Base-by-base conservation (phyloP, 1,139 yeast genomes). In the Diutina ranongensis region DNA sequence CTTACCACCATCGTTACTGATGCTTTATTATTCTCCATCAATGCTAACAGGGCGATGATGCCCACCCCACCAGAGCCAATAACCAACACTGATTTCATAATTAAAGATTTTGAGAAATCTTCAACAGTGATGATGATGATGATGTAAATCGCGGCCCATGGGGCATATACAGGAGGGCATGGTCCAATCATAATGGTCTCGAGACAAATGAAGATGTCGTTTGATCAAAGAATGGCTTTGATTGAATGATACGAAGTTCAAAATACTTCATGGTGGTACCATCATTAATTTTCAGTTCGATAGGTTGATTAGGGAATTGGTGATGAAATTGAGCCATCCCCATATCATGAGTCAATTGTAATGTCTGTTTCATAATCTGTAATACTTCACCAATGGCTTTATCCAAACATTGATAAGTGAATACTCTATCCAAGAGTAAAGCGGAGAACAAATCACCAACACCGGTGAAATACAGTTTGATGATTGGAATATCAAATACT, bases 391-490 rank as follows among this genome's bases (percentile, higher is more conserved):
- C 20, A 9, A 38, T 15, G 47, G 44, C 3, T n/a, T 18, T 2
- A 38, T 31, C 28, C 18, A 45, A 10, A 13, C 19, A 18, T 4
- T 20, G n/a, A 2, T n/a, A 19, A 12, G 25, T 5, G 31, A 44
- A 38, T 31, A 50, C 63, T 48, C 80, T 69, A 61, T 86, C 92
- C 2, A 84, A 60, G 35, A 88, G 60, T 42, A 89, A 59, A 0
- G 95, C 94, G 0, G 94, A 77, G 58, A 92, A 87, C 40, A 92
- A 65, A 56, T 92, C 98, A 2, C 98, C 98, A 4, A 92, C 88
- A 0, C 98, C 97, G 1, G 94, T 83, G 60, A 89, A 89, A 51
- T 82, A 81, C 2, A 89, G 81, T 44, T 80, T 71, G 46, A 86
- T 74, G 40, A 68, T 62, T 4, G 81, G 78, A 16, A 80, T 67